A percentile compares a stretch with the other conserved stretches of the same genome.
These are phyloP conservation scores for Pseudocercospora pini-densiflorae DNA, from an alignment of 2,329 filamentous ascomycete genomes.

Conservation along the genomic window DNA sequence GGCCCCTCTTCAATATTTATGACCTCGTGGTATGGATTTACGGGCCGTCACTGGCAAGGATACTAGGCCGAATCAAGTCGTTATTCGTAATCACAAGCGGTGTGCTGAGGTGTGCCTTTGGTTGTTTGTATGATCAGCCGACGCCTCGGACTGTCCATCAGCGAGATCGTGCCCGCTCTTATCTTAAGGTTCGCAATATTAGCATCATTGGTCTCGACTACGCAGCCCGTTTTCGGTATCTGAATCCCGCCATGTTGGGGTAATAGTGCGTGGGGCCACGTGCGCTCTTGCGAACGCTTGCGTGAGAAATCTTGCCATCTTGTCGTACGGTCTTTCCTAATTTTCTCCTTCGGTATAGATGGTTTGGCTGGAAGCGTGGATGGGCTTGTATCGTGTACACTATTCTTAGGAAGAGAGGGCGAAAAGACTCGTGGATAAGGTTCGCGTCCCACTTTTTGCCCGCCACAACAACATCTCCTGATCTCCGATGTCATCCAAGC, in stretches of 20 bases:
- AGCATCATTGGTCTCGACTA: background rate
- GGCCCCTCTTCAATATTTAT: too few relatives aligned
- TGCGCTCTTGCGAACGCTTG: background rate
- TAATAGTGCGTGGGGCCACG: background rate
- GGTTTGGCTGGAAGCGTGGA: background rate
- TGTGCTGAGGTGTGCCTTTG: background rate
- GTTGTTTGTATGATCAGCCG: background rate
- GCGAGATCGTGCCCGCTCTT: background rate
- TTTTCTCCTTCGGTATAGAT: background rate
- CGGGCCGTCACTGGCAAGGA: background rate
- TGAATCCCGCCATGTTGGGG: background rate
- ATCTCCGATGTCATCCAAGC: slow-evolving; percentile 4
- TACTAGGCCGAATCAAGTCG: background rate
- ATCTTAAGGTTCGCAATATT: background rate
- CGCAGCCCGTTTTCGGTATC: background rate
- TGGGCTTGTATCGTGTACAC: background rate
- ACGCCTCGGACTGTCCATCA: background rate
- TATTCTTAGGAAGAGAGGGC: background rate
- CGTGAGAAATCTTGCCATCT: slow-evolving; percentile 1
- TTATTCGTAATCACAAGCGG: background rate
- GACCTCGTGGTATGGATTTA: too few relatives aligned
- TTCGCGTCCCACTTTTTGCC: background rate
- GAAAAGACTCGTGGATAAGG: background rate
- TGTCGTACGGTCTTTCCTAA: background rate
- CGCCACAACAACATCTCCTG: slow-evolving; percentile 5